Conservation (phyloP, 257 asterid genomes). For the Solanum sitiens region DNA sequence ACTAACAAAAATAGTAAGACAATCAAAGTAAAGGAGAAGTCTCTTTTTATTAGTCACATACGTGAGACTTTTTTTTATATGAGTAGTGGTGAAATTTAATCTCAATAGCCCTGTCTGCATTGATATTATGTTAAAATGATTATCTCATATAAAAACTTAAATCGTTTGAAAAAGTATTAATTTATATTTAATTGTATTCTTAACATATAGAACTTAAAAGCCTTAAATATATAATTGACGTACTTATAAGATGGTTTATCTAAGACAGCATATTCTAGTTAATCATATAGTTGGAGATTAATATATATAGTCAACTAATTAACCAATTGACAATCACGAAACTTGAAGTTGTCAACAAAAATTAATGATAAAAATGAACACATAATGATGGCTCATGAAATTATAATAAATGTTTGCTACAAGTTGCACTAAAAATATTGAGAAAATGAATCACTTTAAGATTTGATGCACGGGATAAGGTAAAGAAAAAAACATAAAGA, state of each 20-base stretch:
- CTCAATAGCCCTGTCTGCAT: neutral
- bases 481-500: neutral
- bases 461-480: constrained; percentile 11
- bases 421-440: neutral
- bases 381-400: neutral
- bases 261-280: neutral
- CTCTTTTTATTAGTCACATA: neutral
- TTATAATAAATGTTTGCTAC: neutral
- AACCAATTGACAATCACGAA: neutral
- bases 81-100: neutral
- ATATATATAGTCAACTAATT: neutral
- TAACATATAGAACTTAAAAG: neutral
- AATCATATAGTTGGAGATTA: neutral
- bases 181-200: neutral
- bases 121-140: too few species aligned
- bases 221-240: neutral
- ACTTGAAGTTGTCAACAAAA: neutral
- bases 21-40: neutral
- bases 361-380: neutral
- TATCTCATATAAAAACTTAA: neutral
- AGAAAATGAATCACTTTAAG: neutral
- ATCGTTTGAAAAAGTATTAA: too few species aligned
- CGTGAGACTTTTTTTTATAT: neutral
- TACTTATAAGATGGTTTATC: neutral
- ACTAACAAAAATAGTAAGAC: too few species aligned